These are phyloP conservation scores for Podospora pseudoanserina DNA, from an alignment of 495 filamentous ascomycete genomes.

Conservation along the genomic window DNA sequence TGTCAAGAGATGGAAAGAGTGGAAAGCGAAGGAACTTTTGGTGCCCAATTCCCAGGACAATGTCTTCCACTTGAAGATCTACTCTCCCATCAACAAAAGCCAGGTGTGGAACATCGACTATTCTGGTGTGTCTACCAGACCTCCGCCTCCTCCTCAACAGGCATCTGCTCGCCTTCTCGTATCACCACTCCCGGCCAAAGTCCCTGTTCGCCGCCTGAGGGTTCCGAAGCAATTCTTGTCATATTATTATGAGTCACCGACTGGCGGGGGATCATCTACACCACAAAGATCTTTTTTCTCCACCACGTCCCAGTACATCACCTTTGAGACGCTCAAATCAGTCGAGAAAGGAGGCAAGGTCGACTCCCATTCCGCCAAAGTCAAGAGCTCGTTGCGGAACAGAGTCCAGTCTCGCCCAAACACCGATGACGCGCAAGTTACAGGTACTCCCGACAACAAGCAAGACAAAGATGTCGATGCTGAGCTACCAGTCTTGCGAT, in stretches of 20 bases:
- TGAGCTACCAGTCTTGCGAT: neutral
- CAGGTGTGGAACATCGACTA: conserved; percentile 1
- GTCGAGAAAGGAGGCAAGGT: neutral
- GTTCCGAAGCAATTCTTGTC: neutral
- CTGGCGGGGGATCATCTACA: neutral
- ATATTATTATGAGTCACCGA: neutral
- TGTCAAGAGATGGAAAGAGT: conserved; percentile 14
- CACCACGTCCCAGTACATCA: neutral
- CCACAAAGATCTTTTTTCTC: neutral
- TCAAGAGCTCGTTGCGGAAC: neutral
- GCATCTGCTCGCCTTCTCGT: neutral
- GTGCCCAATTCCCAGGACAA: neutral
- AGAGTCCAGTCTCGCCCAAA: neutral
- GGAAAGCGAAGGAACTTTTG: neutral
- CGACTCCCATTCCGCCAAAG: neutral
- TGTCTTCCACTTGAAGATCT: neutral
- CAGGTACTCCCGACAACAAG: neutral
- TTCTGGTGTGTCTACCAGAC: neutral
- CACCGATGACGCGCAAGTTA: neutral
- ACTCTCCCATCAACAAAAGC: neutral
- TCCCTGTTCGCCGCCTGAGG: neutral
- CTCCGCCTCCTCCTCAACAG: neutral
- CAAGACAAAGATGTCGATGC: neutral
- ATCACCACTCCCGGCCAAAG: neutral
- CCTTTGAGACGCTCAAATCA: neutral